Base-by-base conservation (phyloP, 768 basidiomycete species). In the Chalciporus piperatus region DNA sequence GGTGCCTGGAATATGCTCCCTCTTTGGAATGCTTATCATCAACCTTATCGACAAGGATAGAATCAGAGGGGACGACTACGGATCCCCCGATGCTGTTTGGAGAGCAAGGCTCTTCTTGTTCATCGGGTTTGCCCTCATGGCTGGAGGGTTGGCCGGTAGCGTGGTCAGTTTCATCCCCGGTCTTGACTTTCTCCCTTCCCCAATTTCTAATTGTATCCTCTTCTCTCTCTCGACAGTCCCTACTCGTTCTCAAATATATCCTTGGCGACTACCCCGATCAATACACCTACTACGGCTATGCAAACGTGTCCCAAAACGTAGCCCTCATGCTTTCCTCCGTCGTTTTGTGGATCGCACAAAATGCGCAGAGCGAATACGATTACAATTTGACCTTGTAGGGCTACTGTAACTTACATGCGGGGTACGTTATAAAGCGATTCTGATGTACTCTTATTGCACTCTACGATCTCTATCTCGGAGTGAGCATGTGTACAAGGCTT, bases 101-200 rank as follows among this genome's bases (percentile, higher is more conserved):
- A 77, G 90, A 56, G 96, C 96, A 6, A 74, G 95, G 27, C 71
- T 97, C 57, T 83, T 96, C 64, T 68, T 98, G 55, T 99, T 99
- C 70, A 79, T 98, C 52, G 96, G 96, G 1, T 97, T 99, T 62
- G 94, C 96, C 1, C 68, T 98, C 41, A 94, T 99, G 93, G 97
- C 97, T 2, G 96, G 97, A 8, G 97, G 97, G 0, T 67, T 98
- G 41, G 97, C 96, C n/a, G 97, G 96, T 45, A 95, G 93, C 64
- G 83, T 97, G 66, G 95, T 98, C 64, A 61, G 94, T 83, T 30
- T 20, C 35, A 46, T 45, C 20, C 32, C 35, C 32, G 13, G 16
- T 37, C n/a, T 13, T 32, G n/a, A 0, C 23, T 6, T 19, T 25
- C 12, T 2, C 23, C 45, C 45, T 32, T 17, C 23, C 4, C 22